Evolutionary conservation across 768 basidiomycete genomes (phyloP).

Genomic region (Xerocomus potaroensis): DNA sequence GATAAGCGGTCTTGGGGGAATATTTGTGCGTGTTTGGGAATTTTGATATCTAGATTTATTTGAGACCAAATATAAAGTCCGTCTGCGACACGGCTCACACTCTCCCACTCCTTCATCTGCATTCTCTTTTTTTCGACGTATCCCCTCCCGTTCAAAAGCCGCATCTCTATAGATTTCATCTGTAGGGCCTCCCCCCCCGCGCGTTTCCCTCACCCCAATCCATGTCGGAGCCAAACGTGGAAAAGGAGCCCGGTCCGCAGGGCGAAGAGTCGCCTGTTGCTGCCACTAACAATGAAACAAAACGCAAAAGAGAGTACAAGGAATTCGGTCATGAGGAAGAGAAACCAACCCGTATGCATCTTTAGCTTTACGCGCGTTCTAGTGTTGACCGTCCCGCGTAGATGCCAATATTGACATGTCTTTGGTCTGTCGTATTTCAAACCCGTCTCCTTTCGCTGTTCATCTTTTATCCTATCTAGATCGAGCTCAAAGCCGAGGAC

Average conservation of each 20-base stretch:
- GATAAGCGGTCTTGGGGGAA: constrained; percentile 14
- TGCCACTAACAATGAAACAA: constrained; percentile 26
- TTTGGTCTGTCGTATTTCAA: constrained; percentile 40
- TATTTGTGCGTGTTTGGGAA: constrained; percentile 26
- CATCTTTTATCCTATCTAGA: constrained; percentile 34
- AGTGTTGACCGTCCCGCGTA: constrained; percentile 25
- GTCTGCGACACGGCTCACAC: constrained; percentile 21
- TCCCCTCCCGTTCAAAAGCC: constrained; percentile 10
- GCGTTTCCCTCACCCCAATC: background rate
- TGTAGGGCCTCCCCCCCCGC: constrained; percentile 22
- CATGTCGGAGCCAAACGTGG: constrained; percentile 41
- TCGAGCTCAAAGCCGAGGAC: constrained; percentile 89
- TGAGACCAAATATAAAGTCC: constrained; percentile 32
- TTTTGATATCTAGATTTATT: constrained; percentile 27
- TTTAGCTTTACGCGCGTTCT: background rate
- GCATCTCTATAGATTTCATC: constrained; percentile 24
- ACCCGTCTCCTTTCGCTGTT: background rate
- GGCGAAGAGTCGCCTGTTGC: constrained; percentile 41
- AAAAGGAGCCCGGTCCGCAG: constrained; percentile 65
- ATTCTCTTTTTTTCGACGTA: constrained; percentile 9
- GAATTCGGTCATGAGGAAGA: constrained; percentile 74
- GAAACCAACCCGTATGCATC: constrained; percentile 59
- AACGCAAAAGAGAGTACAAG: constrained; percentile 82
- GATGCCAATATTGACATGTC: constrained; percentile 89
- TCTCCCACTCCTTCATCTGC: constrained; percentile 32